Base-by-base conservation (phyloP, 257 asterid species). In the Scutellaria baicalensis region DNA sequence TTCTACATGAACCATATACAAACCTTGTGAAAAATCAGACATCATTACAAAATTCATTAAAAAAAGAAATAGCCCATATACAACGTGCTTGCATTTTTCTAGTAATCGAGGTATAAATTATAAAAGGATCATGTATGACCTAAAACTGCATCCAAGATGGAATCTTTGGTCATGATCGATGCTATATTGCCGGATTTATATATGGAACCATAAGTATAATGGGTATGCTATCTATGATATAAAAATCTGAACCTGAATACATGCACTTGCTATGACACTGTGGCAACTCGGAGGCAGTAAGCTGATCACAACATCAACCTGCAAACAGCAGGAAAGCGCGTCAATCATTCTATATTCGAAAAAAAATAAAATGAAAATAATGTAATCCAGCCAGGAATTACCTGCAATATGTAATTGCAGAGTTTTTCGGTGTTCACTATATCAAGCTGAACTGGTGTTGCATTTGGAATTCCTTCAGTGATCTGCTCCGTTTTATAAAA, bases 301-400 rank as follows among this genome's bases (percentile, higher is more conserved):
- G 71, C 99, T 93, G 83, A 93, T 86, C 45, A 93, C 97, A 36
- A 93, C 88, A 65, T 93, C 92, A 75, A 81, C 96, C 99, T 93
- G 92, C 80, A 79, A 23, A 71, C 21, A 42, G 59, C 45, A 61
- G 64, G 65, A 54, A 74, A 69, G 67, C 35, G 38, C 12, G 42
- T 57, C 44, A 6, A 43, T 27, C 73, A 39, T 57, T 68, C 21
- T 61, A 38, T 50, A 73, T 54, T 8, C 51, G 43, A 50, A 62
- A 23, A 18, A 9, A 39, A 18, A n/a, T n/a, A n/a, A 64, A 44
- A 14, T 7, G 10, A n/a, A 35, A 50, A 16, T 13, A 33, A 52
- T 6, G 49, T 16, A 31, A 33, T 66, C 2, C 31, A 33, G 62
- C 20, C 39, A 44, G 43, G 58, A n/a, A 45, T 64, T 71, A 93